These are phyloP conservation scores for Xylaria sp. DNA, from an alignment of 2,329 filamentous ascomycete genomes.

Conservation along the genomic window DNA sequence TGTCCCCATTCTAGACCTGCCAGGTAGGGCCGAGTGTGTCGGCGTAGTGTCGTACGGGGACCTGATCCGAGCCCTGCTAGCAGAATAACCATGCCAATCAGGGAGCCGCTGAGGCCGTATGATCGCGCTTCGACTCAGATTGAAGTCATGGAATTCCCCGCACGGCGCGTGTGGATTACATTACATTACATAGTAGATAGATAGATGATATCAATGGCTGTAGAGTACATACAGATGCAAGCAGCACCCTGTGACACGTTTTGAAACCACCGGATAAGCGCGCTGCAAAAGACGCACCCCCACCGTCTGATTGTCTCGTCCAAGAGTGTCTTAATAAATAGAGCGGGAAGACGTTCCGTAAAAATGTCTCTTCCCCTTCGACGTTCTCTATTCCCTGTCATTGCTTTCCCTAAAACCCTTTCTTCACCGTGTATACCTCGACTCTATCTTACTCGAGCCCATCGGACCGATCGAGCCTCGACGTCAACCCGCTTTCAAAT, in stretches of 20 bases:
- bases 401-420: neutral
- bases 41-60: slow-evolving; percentile 13
- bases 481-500: slow-evolving; percentile 22
- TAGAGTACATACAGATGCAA: slow-evolving; percentile 22
- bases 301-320: slow-evolving; percentile 15
- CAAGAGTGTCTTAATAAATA: slow-evolving; percentile 25
- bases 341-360: slow-evolving; percentile 8
- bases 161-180: slow-evolving; percentile 23
- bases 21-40: slow-evolving; percentile 19
- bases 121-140: slow-evolving; percentile 17
- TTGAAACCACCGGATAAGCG: slow-evolving; percentile 38
- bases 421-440: slow-evolving; percentile 24
- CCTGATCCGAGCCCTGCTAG: slow-evolving; percentile 8
- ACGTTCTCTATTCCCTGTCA: neutral
- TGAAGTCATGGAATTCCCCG: slow-evolving; percentile 22
- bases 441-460: slow-evolving; percentile 12
- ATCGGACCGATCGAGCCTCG: slow-evolving; percentile 26
- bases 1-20: slow-evolving; percentile 16
- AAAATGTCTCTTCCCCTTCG: slow-evolving; percentile 6
- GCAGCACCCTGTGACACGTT: slow-evolving; percentile 29
- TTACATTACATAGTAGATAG: slow-evolving; percentile 10
- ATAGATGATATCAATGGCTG: slow-evolving; percentile 19
- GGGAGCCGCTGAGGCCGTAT: slow-evolving; percentile 23
- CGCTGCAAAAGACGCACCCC: slow-evolving; percentile 22
- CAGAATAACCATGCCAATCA: slow-evolving; percentile 39